These are phyloP conservation scores for Friedmanniomyces simplex DNA, from an alignment of 495 filamentous ascomycete genomes.

Conservation along the genomic window DNA sequence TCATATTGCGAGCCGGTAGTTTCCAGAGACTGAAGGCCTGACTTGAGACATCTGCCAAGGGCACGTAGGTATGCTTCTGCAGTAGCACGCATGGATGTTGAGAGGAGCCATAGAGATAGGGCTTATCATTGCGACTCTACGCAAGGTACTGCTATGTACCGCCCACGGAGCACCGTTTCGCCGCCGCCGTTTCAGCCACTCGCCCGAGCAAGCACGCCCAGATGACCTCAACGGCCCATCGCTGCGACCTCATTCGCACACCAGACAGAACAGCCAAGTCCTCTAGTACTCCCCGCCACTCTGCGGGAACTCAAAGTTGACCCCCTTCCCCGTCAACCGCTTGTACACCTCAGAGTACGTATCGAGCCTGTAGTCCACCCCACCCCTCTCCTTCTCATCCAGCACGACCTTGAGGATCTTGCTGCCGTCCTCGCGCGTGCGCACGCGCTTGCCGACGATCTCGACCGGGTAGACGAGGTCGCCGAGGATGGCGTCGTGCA, in stretches of 20 bases:
- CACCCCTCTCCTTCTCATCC: slow-evolving; percentile 98
- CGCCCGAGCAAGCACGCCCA: no score
- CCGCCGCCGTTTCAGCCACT: no score
- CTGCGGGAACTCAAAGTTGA: slow-evolving; percentile 96
- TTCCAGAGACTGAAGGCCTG: no score
- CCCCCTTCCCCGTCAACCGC: slow-evolving; percentile 83
- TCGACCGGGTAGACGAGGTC: slow-evolving; percentile 99
- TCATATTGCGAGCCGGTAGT: no score
- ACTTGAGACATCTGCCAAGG: no score
- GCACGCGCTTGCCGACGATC: slow-evolving; percentile 95
- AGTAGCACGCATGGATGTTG: no score
- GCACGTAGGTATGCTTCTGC: no score
- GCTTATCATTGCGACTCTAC: no score
- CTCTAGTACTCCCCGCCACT: slow-evolving; percentile 70
- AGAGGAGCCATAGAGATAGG: no score
- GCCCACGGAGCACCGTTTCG: no score
- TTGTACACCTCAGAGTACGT: slow-evolving; percentile 99
- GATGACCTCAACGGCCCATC: no score
- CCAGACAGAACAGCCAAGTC: background rate
- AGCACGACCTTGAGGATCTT: slow-evolving; percentile 97
- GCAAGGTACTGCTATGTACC: no score
- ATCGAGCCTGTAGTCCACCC: slow-evolving; percentile 96
- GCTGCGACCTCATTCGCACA: background rate
- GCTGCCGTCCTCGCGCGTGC: slow-evolving; percentile 93
- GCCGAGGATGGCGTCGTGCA: slow-evolving; percentile 90